phyloP scores from a whole-genome alignment of 225 moss, liverwort and hornwort genomes.

The Bryoerythrophyllum caledonicum region DNA sequence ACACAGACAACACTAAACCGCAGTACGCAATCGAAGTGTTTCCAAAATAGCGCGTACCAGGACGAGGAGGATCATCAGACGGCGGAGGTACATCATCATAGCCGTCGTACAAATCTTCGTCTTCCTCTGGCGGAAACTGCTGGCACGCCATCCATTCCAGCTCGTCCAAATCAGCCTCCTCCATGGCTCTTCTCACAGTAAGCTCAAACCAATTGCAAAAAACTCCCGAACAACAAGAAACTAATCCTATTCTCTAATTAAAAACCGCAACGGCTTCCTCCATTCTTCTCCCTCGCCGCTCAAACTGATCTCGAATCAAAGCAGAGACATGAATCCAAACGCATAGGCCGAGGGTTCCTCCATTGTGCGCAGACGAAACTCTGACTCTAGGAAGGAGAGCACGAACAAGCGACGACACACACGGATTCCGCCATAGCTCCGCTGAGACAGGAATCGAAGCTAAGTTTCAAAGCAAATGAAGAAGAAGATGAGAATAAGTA shows the following conservation, averaged over 20 bases:
- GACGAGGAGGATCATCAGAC: conserved; percentile 12
- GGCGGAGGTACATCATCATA: conserved; percentile 32
- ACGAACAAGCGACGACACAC: too few species aligned
- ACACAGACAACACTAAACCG: neutral
- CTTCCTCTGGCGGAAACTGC: conserved; percentile 55
- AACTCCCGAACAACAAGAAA: too few species aligned
- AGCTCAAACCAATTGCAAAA: neutral
- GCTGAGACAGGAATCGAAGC: neutral
- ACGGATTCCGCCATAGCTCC: too few species aligned
- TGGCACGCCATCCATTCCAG: conserved; percentile 87
- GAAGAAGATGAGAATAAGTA: too few species aligned
- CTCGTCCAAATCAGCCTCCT: conserved; percentile 83
- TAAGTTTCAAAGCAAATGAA: neutral
- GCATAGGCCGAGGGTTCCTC: neutral
- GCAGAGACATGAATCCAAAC: neutral
- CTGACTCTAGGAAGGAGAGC: neutral
- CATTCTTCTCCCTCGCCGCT: conserved; percentile 32
- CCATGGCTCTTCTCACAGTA: conserved; percentile 45
- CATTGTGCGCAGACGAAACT: neutral
- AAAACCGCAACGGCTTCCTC: conserved; percentile 46
- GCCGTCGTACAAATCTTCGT: conserved; percentile 38
- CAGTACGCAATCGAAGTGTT: neutral
- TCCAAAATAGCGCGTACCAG: conserved; percentile 22
- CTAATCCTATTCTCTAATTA: neutral
- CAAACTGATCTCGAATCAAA: neutral